phyloP scores from a whole-genome alignment of 768 basidiomycete genomes.

The Leccinum disarticulatum region DNA sequence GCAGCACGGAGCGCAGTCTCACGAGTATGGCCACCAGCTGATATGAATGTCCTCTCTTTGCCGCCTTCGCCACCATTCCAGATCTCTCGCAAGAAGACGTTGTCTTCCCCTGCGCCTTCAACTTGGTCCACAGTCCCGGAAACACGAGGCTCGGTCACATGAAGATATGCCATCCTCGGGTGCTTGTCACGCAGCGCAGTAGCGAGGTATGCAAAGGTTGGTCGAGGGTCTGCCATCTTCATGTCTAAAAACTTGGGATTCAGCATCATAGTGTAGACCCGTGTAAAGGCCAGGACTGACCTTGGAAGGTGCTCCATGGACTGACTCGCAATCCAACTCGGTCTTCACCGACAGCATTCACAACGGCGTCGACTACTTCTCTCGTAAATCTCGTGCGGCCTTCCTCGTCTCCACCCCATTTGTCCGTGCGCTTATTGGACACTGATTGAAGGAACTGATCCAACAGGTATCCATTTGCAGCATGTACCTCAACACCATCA shows the following conservation, averaged over 20 bases:
- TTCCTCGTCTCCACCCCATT: slow-evolving; percentile 57
- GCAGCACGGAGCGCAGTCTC: slow-evolving; percentile 39
- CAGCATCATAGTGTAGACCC: not conserved
- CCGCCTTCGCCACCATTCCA: slow-evolving; percentile 18
- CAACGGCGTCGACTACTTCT: slow-evolving; percentile 33
- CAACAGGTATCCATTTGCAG: slow-evolving; percentile 45
- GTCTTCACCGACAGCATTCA: not conserved
- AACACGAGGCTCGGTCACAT: not conserved
- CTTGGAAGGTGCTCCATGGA: not conserved
- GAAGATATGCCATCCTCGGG: not conserved
- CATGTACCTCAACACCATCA: slow-evolving; percentile 40
- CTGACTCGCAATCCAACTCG: not conserved
- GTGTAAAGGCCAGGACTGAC: not conserved
- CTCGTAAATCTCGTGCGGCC: slow-evolving; percentile 47
- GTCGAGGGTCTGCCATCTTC: not conserved
- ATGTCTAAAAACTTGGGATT: not conserved
- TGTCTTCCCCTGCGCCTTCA: not conserved
- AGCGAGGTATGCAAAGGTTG: not conserved
- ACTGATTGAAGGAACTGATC: slow-evolving; percentile 56
- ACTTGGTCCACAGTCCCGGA: not conserved
- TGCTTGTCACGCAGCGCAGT: not conserved
- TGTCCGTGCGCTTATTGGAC: not conserved
- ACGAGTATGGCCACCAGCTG: not conserved
- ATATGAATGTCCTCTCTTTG: slow-evolving; percentile 5
- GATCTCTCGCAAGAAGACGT: not conserved